Conservation (phyloP, 2,329 filamentous ascomycete species). For the Penicillium occitanis region DNA sequence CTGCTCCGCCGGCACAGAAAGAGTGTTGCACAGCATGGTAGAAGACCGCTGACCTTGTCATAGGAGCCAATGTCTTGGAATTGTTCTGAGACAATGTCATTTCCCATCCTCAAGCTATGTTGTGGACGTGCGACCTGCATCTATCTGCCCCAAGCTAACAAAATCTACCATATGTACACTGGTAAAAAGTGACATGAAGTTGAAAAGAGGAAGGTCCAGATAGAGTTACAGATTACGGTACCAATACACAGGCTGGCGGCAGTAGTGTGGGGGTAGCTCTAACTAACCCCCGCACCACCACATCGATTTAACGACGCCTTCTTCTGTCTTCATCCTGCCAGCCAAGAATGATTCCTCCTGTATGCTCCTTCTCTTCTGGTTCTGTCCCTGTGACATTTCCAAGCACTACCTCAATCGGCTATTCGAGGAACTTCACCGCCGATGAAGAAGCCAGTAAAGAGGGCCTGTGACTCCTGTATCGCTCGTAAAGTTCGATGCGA, state of each 20-base stretch:
- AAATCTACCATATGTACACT: not conserved
- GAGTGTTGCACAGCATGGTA: not conserved
- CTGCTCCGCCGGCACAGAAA: not conserved
- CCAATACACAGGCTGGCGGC: not conserved
- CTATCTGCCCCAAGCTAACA: no score
- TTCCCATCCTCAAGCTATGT: not conserved
- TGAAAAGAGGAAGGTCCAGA: not conserved
- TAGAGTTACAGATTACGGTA: slow-evolving; percentile 1
- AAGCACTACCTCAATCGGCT: not conserved
- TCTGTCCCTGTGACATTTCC: not conserved
- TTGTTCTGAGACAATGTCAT: not conserved
- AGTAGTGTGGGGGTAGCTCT: not conserved
- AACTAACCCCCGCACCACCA: not conserved
- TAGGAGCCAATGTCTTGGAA: not conserved
- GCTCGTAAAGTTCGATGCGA: slow-evolving; percentile 34
- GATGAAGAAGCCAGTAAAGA: slow-evolving; percentile 27
- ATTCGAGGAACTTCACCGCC: not conserved
- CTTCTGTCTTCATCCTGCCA: not conserved
- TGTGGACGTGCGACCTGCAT: not conserved
- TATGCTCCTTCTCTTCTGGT: not conserved
- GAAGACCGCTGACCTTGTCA: not conserved
- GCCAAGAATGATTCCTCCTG: not conserved
- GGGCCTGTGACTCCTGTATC: slow-evolving; percentile 34
- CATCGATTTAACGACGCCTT: not conserved
- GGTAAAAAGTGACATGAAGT: not conserved